A percentile compares a stretch with the other conserved stretches of the same genome.
phyloP scores from a whole-genome alignment of 169 alveolate species.

The Perkinsus marinus region DNA sequence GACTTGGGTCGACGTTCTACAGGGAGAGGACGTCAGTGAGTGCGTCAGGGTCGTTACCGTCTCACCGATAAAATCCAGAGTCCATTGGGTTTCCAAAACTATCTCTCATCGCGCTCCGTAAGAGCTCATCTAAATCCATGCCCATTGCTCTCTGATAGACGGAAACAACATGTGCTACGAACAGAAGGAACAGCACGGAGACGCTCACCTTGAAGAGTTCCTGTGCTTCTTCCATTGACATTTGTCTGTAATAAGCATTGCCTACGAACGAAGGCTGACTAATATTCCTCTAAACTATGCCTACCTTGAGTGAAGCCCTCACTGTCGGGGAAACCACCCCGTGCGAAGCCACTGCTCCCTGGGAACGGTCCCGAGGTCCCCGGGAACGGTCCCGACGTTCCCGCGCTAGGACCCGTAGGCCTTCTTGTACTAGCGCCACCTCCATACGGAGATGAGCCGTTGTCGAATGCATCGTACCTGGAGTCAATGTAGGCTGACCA shows the following conservation, averaged over 20 bases:
- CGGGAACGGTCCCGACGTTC: neutral
- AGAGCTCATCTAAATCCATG: neutral
- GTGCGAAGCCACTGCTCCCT: too few relatives aligned
- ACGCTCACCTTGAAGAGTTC: neutral
- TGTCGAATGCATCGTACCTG: neutral
- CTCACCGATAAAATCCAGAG: too few relatives aligned
- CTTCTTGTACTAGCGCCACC: neutral
- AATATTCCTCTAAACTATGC: too few relatives aligned
- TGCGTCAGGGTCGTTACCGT: too few relatives aligned
- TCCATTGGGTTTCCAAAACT: neutral
- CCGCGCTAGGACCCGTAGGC: neutral
- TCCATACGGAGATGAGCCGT: neutral
- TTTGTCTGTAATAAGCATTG: neutral
- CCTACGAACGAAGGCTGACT: too few relatives aligned
- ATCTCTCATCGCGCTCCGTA: neutral
- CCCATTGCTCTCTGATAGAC: neutral
- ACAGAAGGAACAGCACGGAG: neutral
- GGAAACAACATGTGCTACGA: neutral
- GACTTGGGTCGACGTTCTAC: neutral
- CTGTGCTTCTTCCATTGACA: neutral
- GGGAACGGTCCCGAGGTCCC: neutral
- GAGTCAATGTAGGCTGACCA: too few relatives aligned
- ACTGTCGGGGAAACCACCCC: too few relatives aligned
- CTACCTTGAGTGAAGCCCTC: too few relatives aligned
- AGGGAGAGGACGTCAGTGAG: neutral